Evolutionary conservation across 2,329 filamentous ascomycete genomes (phyloP), one percentile per base, ranked within the genome.

Genomic region (Lomentospora prolificans): DNA sequence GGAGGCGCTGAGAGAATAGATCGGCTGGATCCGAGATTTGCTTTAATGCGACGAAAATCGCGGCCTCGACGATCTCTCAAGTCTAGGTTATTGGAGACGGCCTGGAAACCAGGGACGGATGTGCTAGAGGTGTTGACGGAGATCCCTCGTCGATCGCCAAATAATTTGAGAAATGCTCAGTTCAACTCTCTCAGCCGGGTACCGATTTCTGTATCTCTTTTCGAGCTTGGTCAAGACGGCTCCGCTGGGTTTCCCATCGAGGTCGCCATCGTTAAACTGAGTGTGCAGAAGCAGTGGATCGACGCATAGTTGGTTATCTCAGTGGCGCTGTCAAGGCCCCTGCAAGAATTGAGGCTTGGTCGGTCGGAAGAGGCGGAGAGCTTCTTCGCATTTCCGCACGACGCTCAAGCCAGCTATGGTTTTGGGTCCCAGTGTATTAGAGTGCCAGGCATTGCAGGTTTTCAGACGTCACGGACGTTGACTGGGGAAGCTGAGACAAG

Each of bases 1-100:
- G 24, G 17, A 25, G 17, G 24, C 22, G 17, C 22, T 25, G 44
- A 48, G 44, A 10, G 24, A 22, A 25, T 22, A 19, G 44, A 48
- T 48, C 44, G 44, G 44, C 44, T 48, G 22, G 44, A 25, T 22
- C 44, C 44, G 44, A 48, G 44, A 48, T 48, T 48, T 22, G 44
- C 44, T 22, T 41, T 48, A 48, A 48, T 48, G 44, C 44, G 44
- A 25, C 44, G 44, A 22, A 48, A 25, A 48, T 48, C 44, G 22
- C 44, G 44, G 17, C 44, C 44, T 22, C 12, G 44, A 22, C 44
- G 44, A 48, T 48, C 44, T 22, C 10, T 10, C 12, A 10, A 9
- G 22, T 25, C 44, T 5, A 48, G 17, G 22, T 48, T 19, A 25
- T 10, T 48, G 9, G 6, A 48, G 5, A 19, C 10, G 8, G 44